Percentiles rank a stretch among this genome's conserved stretches.
Conservation (phyloP, 1,284 basidiomycete genomes). For the Trametes versicolor region DNA sequence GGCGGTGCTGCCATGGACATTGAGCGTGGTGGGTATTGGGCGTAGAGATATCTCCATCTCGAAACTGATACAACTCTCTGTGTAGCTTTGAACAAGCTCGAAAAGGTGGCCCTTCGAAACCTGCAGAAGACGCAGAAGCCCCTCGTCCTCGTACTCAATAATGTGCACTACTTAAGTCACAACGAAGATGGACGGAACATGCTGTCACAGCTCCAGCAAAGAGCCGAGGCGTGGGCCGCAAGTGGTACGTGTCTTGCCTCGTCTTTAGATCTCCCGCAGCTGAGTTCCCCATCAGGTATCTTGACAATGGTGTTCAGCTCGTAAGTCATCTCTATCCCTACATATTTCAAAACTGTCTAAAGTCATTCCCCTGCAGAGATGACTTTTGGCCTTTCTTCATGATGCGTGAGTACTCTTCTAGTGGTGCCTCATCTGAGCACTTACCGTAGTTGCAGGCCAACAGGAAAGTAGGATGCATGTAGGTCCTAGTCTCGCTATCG, state of each 20-base stretch:
- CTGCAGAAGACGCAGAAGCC: conserved; percentile 68
- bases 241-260: conserved; percentile 59
- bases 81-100: conserved; percentile 81
- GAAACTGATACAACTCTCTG: not conserved
- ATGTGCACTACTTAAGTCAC: conserved; percentile 83
- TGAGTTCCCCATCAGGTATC: conserved; percentile 58
- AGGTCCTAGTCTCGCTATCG: conserved; percentile 34
- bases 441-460: conserved; percentile 57
- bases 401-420: conserved; percentile 58
- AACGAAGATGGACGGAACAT: conserved; percentile 82
- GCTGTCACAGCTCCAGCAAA: conserved; percentile 84
- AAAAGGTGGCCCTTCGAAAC: conserved; percentile 83
- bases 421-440: conserved; percentile 14
- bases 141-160: conserved; percentile 82
- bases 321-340: conserved; percentile 50
- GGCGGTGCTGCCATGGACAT: conserved; percentile 85
- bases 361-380: conserved; percentile 60
- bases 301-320: conserved; percentile 83
- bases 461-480: conserved; percentile 79
- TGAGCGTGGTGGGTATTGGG: conserved; percentile 67
- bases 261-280: not conserved
- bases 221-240: conserved; percentile 86
- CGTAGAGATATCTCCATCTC: not conserved
- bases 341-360: not conserved
- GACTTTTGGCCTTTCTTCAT: conserved; percentile 83